Evolutionary conservation across 73 alveolate genomes (phyloP), one percentile per base, ranked within the genome.

Genomic region (Paramecium pentaurelia): DNA sequence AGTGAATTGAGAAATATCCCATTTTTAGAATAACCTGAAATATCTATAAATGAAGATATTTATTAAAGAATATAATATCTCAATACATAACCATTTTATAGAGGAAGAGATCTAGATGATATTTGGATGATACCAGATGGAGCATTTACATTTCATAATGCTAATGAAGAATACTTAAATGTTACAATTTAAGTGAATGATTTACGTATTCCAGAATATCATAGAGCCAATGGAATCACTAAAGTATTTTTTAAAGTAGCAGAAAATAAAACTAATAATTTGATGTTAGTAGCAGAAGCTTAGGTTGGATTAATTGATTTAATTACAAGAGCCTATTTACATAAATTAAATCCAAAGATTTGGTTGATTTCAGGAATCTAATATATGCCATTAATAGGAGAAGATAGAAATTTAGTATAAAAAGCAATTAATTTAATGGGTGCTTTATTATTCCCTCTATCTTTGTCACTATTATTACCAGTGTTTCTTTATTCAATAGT

Each of bases 141-240:
- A 8, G 99, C 99, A 25, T 93, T 92, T 18, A 93, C 95, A 32
- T 93, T 98, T 54, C 86, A 93, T 47, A 93, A 96, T 58, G 96
- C 98, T 3, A 90, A 93, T 86, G 92, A 95, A 68, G 95, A 94
- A 34, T 86, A 51, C 18, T 92, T 98, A 54, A 77, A 89, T 28
- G 97, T 95, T 77, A 97, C 96, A 75, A 93, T 98, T 6, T 98
- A 98, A 92, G 95, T 98, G 34, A 95, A 96, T 94, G 99, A 98
- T 92, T 85, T 93, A 51, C 94, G 99, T 88, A 88, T 96, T 27
- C 97, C 96, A 59, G 96, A 96, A 92, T 97, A 98, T 91, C 99
- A 98, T 93, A 89, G 99, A 92, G 94, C 95, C 42, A 98, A 98
- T 92, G 99, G 99, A 16, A 92, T 98, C 38, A 97, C 99, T 73